phyloP scores from a whole-genome alignment of 2,329 filamentous ascomycete genomes.

The Penicillium sp. region DNA sequence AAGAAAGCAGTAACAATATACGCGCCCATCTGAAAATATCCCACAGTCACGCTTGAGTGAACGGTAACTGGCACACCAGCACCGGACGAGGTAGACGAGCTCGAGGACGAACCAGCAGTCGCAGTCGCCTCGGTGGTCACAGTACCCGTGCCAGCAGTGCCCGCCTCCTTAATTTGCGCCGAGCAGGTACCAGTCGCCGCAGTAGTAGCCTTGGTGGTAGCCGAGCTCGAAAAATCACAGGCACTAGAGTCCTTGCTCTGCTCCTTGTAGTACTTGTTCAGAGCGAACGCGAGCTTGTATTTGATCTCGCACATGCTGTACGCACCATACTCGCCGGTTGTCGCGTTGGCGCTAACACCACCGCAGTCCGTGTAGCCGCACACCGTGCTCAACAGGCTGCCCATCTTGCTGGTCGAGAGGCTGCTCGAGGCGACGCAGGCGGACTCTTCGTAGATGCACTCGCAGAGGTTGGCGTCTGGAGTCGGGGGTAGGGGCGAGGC shows the following conservation, averaged over 20 bases:
- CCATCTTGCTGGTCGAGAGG: conserved; percentile 24
- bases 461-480: conserved; percentile 75
- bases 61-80: conserved; percentile 24
- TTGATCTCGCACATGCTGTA: conserved; percentile 49
- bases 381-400: conserved; percentile 62
- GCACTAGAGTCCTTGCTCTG: conserved; percentile 41
- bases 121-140: conserved; percentile 40
- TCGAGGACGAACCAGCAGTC: conserved; percentile 26
- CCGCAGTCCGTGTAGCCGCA: conserved; percentile 45
- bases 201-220: conserved; percentile 39
- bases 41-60: conserved; percentile 33
- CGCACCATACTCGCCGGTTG: conserved; percentile 47
- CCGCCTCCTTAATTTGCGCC: conserved; percentile 43
- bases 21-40: conserved; percentile 37
- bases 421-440: conserved; percentile 64
- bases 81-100: conserved; percentile 27
- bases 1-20: conserved; percentile 39
- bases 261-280: conserved; percentile 49
- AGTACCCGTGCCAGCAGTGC: conserved; percentile 41
- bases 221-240: conserved; percentile 48
- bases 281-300: conserved; percentile 47
- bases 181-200: conserved; percentile 41
- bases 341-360: conserved; percentile 43
- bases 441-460: conserved; percentile 76
- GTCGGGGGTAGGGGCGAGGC: conserved; percentile 69